Evolutionary conservation across 1,139 yeast species (phyloP).

Genomic region (Suhomyces maxii): DNA sequence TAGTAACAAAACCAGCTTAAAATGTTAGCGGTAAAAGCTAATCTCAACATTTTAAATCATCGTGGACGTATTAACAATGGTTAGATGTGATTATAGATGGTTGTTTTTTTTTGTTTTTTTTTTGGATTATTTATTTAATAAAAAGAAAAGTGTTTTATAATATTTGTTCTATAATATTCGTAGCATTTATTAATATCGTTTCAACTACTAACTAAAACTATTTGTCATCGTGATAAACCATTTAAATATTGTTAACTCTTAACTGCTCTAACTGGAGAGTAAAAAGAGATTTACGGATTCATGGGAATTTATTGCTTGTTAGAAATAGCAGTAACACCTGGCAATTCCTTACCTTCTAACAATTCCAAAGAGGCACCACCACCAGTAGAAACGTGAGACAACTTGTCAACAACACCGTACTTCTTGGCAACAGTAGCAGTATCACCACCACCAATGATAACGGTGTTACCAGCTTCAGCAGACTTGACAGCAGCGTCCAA

Average conservation of each 20-base stretch:
- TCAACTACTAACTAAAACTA: too few relatives aligned
- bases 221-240: neutral
- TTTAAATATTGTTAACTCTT: neutral
- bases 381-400: constrained; percentile 97
- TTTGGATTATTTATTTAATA: too few relatives aligned
- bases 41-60: too few relatives aligned
- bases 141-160: too few relatives aligned
- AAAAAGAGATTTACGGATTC: neutral
- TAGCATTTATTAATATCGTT: too few relatives aligned
- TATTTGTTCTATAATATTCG: neutral
- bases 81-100: neutral
- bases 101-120: neutral
- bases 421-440: constrained; percentile 99
- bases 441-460: constrained; percentile 99
- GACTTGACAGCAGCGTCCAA: constrained; percentile 85
- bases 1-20: too few relatives aligned
- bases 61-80: neutral
- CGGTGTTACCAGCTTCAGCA: constrained; percentile 86
- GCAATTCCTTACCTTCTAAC: constrained; percentile 95
- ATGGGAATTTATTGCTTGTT: constrained; percentile 46
- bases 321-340: constrained; percentile 92
- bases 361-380: constrained; percentile 99
- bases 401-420: constrained; percentile 90
- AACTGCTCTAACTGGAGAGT: neutral
- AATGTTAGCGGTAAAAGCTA: too few relatives aligned